Evolutionary conservation across 2,329 filamentous ascomycete genomes (phyloP).

Genomic region (Harringtonia lauricola): DNA sequence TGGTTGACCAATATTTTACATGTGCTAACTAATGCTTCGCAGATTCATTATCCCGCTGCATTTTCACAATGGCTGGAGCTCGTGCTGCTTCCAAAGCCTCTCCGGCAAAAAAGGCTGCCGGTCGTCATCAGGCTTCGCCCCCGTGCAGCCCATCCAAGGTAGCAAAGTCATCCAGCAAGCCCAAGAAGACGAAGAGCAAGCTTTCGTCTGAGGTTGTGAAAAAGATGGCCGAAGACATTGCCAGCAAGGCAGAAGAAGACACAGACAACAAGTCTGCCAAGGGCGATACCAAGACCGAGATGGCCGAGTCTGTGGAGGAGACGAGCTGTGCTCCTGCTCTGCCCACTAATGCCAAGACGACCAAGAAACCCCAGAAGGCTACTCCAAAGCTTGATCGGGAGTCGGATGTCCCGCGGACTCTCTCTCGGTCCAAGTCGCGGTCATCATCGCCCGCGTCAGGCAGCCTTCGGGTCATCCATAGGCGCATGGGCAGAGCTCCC

Average conservation of each 20-base stretch:
- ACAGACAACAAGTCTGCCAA: background rate
- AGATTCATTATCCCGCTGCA: too few relatives aligned
- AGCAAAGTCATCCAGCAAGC: background rate
- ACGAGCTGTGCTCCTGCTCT: too few relatives aligned
- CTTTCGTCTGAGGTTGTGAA: background rate
- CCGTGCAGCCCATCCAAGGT: background rate
- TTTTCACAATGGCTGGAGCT: too few relatives aligned
- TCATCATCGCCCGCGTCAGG: too few relatives aligned
- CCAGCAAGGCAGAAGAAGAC: background rate
- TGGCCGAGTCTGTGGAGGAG: background rate
- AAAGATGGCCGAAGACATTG: background rate
- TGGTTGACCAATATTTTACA: too few relatives aligned
- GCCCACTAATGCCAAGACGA: background rate
- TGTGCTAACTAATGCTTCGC: too few relatives aligned
- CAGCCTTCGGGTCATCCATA: too few relatives aligned
- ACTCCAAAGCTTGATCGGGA: too few relatives aligned
- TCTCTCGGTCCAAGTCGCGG: too few relatives aligned
- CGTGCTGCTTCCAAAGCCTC: background rate
- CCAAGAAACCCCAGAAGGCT: background rate
- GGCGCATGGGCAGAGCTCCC: too few relatives aligned
- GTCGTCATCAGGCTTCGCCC: background rate
- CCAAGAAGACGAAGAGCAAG: background rate
- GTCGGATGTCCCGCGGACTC: too few relatives aligned
- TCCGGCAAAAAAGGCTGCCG: background rate
- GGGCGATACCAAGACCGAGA: too few relatives aligned